Conservation (phyloP, 2,329 filamentous ascomycete species). For the Pseudomassariella vexata region DNA sequence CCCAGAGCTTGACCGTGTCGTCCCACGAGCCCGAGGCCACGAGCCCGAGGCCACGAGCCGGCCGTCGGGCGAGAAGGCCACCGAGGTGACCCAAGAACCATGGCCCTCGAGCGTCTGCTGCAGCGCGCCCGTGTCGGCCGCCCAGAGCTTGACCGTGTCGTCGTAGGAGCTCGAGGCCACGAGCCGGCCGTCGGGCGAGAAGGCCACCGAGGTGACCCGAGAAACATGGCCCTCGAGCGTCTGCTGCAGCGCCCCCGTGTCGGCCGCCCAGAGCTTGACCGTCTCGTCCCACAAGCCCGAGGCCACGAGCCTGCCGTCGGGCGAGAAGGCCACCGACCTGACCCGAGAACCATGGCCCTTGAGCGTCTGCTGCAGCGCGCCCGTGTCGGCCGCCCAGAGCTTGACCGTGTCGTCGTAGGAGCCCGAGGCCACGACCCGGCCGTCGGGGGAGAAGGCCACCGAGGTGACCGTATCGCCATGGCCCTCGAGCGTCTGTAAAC, state of each 20-base stretch:
- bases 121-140: not conserved
- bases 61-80: slow-evolving; percentile 12
- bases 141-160: slow-evolving; percentile 12
- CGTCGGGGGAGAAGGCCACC: slow-evolving; percentile 11
- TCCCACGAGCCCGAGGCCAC: no score
- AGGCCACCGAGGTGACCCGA: slow-evolving; percentile 8
- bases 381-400: slow-evolving; percentile 6
- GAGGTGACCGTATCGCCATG: not conserved
- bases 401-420: slow-evolving; percentile 10
- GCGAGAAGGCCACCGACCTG: slow-evolving; percentile 12
- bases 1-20: slow-evolving; percentile 12
- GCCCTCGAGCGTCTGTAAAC: slow-evolving; percentile 6
- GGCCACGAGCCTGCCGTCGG: no score
- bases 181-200: no score
- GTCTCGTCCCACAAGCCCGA: slow-evolving; percentile 11
- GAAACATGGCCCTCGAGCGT: slow-evolving; percentile 10
- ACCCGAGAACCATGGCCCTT: slow-evolving; percentile 8
- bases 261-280: slow-evolving; percentile 9
- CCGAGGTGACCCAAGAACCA: slow-evolving; percentile 3
- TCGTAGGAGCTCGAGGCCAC: slow-evolving; percentile 11
- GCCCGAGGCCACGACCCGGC: slow-evolving; percentile 5
- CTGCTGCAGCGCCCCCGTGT: slow-evolving; percentile 6
- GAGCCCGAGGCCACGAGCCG: slow-evolving; percentile 7
- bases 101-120: slow-evolving; percentile 13
- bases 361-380: slow-evolving; percentile 9